phyloP scores from a whole-genome alignment of 164 flowering plant genomes.

The grape (Vitis vinifera) region DNA sequence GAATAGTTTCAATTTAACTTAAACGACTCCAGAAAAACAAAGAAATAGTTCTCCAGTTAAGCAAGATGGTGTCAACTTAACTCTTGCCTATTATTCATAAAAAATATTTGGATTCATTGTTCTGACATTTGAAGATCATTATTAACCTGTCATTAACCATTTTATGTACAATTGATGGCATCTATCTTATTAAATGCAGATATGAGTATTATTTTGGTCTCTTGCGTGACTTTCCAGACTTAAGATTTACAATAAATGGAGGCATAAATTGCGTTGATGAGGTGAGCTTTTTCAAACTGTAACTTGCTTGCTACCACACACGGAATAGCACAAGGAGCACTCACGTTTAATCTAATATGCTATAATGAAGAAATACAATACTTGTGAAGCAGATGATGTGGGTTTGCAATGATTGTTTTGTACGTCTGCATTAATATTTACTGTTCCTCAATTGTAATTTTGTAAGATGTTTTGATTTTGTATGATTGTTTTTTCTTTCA shows the following conservation, averaged over 20 bases:
- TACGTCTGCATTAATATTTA: neutral
- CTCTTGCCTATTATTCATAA: neutral
- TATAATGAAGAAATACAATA: neutral
- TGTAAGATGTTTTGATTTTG: too few relatives aligned
- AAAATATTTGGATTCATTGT: neutral
- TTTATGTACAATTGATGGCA: neutral
- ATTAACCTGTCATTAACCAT: neutral
- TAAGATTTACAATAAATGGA: slow-evolving; percentile 91
- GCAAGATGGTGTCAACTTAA: neutral
- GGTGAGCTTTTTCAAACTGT: slow-evolving; percentile 39
- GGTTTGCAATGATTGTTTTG: neutral
- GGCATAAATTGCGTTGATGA: slow-evolving; percentile 76
- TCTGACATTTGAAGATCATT: neutral
- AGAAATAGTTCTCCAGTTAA: too few relatives aligned
- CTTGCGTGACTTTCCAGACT: slow-evolving; percentile 92
- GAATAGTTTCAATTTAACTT: neutral
- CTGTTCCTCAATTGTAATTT: too few relatives aligned
- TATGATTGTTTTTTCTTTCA: too few relatives aligned
- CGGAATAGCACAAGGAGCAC: neutral
- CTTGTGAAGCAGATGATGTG: neutral
- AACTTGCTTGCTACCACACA: neutral
- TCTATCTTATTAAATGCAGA: slow-evolving; percentile 37
- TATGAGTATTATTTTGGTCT: slow-evolving; percentile 89
- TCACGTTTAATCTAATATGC: neutral
- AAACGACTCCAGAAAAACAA: too few relatives aligned